A percentile compares a stretch with the other conserved stretches of the same genome.
phyloP scores from a whole-genome alignment of 768 basidiomycete species.

The Tylopilus cervinicoccineus region DNA sequence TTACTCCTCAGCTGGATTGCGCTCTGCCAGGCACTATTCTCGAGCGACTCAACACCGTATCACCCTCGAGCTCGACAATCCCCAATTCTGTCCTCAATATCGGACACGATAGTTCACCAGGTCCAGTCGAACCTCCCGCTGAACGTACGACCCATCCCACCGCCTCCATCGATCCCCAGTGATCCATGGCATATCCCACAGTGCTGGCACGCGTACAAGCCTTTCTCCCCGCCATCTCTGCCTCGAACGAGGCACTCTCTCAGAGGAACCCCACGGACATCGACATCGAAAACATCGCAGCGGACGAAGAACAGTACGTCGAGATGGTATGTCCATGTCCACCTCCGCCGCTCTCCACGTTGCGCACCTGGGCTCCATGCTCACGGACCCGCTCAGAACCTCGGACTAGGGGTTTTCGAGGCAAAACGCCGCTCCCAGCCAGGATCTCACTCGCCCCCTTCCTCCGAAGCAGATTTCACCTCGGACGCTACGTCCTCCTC shows the following conservation, averaged over 20 bases:
- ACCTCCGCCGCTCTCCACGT: background rate
- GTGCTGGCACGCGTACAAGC: slow-evolving; percentile 63
- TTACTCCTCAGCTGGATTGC: background rate
- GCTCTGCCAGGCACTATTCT: slow-evolving; percentile 37
- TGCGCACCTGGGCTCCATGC: background rate
- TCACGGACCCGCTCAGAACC: slow-evolving; percentile 40
- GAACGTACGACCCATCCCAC: slow-evolving; percentile 40
- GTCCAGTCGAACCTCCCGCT: slow-evolving; percentile 39
- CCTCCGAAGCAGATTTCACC: slow-evolving; percentile 6
- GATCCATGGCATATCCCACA: slow-evolving; percentile 23
- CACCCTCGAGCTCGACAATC: slow-evolving; percentile 14
- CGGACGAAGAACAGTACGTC: slow-evolving; percentile 49
- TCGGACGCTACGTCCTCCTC: slow-evolving; percentile 9
- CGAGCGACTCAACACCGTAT: slow-evolving; percentile 34
- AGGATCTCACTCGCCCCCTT: slow-evolving; percentile 9
- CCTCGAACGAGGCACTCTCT: slow-evolving; percentile 54
- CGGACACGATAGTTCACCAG: slow-evolving; percentile 28
- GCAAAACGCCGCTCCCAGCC: slow-evolving; percentile 23
- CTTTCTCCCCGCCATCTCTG: slow-evolving; percentile 64
- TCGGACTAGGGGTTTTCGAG: slow-evolving; percentile 63
- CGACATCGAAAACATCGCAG: slow-evolving; percentile 64
- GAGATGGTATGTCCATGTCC: slow-evolving; percentile 50
- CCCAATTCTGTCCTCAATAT: slow-evolving; percentile 31
- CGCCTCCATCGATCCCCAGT: slow-evolving; percentile 1
- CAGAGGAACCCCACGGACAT: slow-evolving; percentile 51